Conservation (phyloP, 208 protist genomes). For the Endotrypanum monterogeii region DNA sequence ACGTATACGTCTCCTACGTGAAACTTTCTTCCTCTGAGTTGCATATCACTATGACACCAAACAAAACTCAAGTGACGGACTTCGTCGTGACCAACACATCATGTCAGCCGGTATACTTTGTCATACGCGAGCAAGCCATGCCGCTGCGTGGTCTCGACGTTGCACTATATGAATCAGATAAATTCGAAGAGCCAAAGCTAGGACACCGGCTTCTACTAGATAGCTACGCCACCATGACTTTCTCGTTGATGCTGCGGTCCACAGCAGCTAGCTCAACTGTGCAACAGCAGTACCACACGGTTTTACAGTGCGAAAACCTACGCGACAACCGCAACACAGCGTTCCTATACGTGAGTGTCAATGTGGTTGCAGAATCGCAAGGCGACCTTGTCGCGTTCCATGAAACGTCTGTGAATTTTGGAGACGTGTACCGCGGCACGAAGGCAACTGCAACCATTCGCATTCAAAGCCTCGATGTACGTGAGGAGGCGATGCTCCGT, state of each 20-base stretch:
- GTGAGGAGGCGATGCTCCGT: conserved; percentile 55
- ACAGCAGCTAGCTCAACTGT: conserved; percentile 21
- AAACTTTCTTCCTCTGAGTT: conserved; percentile 67
- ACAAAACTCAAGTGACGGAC: conserved; percentile 72
- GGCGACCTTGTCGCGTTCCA: conserved; percentile 62
- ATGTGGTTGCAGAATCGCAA: conserved; percentile 61
- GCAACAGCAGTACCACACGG: conserved; percentile 49
- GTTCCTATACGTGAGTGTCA: conserved; percentile 72
- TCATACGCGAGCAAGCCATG: conserved; percentile 73
- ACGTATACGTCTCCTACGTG: conserved; percentile 72
- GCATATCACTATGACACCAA: conserved; percentile 67
- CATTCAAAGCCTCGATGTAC: conserved; percentile 48
- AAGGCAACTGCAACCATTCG: conserved; percentile 40
- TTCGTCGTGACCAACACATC: conserved; percentile 79
- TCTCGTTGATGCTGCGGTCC: conserved; percentile 77
- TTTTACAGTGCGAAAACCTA: conserved; percentile 87
- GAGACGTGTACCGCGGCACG: conserved; percentile 79
- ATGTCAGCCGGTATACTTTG: conserved; percentile 62
- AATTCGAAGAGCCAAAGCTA: conserved; percentile 78
- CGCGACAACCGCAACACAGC: conserved; percentile 63
- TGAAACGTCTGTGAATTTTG: conserved; percentile 70
- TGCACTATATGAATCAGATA: conserved; percentile 71
- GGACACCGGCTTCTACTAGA: conserved; percentile 62
- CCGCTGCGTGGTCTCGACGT: conserved; percentile 62
- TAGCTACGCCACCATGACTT: conserved; percentile 69